These are phyloP conservation scores for Aureobasidium sp. DNA, from an alignment of 2,329 filamentous ascomycete genomes.

Conservation along the genomic window DNA sequence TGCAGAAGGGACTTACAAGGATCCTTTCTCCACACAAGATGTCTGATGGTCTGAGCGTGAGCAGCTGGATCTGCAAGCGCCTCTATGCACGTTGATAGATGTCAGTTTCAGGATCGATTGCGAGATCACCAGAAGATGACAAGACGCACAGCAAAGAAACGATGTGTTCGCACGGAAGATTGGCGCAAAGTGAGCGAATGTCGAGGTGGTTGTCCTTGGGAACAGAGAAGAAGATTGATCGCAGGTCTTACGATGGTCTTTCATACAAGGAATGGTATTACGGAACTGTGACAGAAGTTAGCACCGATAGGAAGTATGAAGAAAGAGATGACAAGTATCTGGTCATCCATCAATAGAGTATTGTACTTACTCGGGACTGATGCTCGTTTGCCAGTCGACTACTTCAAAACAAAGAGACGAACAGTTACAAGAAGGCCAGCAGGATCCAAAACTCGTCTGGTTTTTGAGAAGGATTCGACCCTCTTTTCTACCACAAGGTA, in stretches of 20 bases:
- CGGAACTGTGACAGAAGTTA: background rate
- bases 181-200: background rate
- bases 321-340: background rate
- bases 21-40: slow-evolving; percentile 8
- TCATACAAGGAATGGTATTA: background rate
- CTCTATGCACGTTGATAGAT: slow-evolving; percentile 12
- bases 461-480: slow-evolving; percentile 6
- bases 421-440: background rate
- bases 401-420: background rate
- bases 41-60: slow-evolving; percentile 3
- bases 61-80: slow-evolving; percentile 9
- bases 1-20: slow-evolving; percentile 11
- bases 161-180: background rate
- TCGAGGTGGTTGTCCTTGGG: background rate
- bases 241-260: background rate
- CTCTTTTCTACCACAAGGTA: slow-evolving; percentile 10
- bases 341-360: background rate
- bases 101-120: slow-evolving; percentile 10
- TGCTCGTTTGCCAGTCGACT: background rate
- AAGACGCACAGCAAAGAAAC: background rate
- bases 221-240: background rate
- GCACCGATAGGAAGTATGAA: background rate
- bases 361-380: background rate
- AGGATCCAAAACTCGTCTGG: background rate
- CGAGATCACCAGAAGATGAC: background rate